Percentiles rank a stretch among this genome's conserved stretches.
phyloP scores from a whole-genome alignment of 768 basidiomycete species.

The Hemileccinum impolitum region DNA sequence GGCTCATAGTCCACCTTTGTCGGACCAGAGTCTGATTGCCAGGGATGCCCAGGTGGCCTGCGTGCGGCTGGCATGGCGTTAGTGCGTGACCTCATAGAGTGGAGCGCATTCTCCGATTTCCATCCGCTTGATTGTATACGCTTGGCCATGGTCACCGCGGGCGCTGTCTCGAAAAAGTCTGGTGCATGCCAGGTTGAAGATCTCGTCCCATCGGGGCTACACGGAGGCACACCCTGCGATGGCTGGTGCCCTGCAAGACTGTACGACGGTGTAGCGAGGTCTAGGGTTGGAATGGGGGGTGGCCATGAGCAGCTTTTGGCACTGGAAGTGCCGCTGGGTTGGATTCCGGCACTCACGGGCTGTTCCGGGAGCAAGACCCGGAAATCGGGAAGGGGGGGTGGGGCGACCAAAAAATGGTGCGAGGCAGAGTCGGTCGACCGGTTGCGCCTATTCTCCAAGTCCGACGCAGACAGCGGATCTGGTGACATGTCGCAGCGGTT shows the following conservation, averaged over 20 bases:
- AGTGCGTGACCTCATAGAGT: slow-evolving; percentile 13
- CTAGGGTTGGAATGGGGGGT: slow-evolving; percentile 6
- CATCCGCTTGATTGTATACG: slow-evolving; percentile 7
- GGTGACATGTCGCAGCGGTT: slow-evolving; percentile 3
- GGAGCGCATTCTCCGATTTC: slow-evolving; percentile 21
- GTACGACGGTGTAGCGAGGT: slow-evolving; percentile 1
- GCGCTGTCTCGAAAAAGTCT: neutral
- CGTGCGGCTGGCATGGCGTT: slow-evolving; percentile 13
- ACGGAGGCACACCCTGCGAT: slow-evolving; percentile 6
- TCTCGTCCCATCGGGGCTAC: slow-evolving; percentile 6
- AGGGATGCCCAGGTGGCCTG: slow-evolving; percentile 18
- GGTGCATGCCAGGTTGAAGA: slow-evolving; percentile 12
- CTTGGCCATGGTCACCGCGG: slow-evolving; percentile 3
- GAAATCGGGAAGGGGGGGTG: slow-evolving; percentile 15
- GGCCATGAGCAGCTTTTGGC: slow-evolving; percentile 25
- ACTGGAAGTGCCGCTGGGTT: slow-evolving; percentile 3
- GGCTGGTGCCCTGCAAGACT: slow-evolving; percentile 4
- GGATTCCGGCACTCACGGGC: slow-evolving; percentile 10
- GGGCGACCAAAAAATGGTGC: slow-evolving; percentile 9
- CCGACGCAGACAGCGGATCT: slow-evolving; percentile 29
- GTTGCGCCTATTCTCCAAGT: slow-evolving; percentile 16
- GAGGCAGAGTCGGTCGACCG: slow-evolving; percentile 4
- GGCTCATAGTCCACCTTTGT: slow-evolving; percentile 1
- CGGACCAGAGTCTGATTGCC: slow-evolving; percentile 17
- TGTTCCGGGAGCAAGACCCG: slow-evolving; percentile 4